Evolutionary conservation across 805 yeast species (phyloP), one percentile per base, ranked within the genome.

Genomic region (Cyberlindnera maritima): DNA sequence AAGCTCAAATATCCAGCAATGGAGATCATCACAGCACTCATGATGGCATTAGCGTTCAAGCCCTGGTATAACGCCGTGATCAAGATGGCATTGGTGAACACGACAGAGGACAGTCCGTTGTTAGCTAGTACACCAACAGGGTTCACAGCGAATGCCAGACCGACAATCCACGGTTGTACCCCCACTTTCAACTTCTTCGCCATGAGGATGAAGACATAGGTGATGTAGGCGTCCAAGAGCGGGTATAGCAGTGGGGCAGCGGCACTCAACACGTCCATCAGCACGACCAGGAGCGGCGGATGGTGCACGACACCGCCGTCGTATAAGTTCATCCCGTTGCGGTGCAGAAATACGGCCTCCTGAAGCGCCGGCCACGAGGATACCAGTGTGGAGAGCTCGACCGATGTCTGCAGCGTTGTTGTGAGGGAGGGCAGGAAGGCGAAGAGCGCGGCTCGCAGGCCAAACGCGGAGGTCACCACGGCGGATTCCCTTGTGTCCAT

Each of bases 251-350:
- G 49, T 15, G 45, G 21, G 7, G 31, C 31, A 2, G 39, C 47
- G 44, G 72, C 68, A 41, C 47, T 41, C 1, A 53, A 32, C 11
- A 74, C 31, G 13, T 43, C 68, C 60, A 84, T 72, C 1, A 80
- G 49, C 2, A 72, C 67, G 31, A 88, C 74, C 19, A 92, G 58
- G 17, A 90, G 61, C 3, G 97, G 96, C 3, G 96, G 81, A 56
- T 89, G 96, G 64, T 89, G 92, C 31, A 85, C 84, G 15, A 90
- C 81, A 20, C 95, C 95, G 10, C 97, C 97, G 50, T 80, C 80
- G 59, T 89, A 92, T 9, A 89, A 80, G 39, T 81, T 74, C 42
- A 85, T 70, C 18, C 72, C 74, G 56, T 81, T 76, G 3, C 71
- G 62, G 46, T 79, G 66, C 42, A 87, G 72, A 55, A 76, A 87